phyloP scores from a whole-genome alignment of 768 basidiomycete species.

The Podaxis sp. region DNA sequence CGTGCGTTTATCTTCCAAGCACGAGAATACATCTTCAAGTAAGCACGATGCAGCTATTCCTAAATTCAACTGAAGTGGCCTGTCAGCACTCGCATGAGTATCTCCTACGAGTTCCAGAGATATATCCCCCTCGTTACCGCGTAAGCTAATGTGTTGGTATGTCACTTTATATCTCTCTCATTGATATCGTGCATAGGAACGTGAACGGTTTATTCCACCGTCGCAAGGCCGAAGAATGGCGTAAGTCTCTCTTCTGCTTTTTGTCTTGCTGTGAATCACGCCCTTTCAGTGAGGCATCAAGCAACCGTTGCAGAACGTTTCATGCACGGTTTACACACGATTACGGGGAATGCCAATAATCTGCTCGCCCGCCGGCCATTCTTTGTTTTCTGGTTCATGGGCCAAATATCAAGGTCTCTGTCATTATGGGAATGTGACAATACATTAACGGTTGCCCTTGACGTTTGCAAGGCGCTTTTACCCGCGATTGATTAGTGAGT shows the following conservation, averaged over 20 bases:
- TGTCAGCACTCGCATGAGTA: slow-evolving; percentile 62
- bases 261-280: slow-evolving; percentile 2
- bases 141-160: slow-evolving; percentile 32
- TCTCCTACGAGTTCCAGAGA: slow-evolving; percentile 67
- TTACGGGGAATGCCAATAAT: slow-evolving; percentile 54
- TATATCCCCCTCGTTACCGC: slow-evolving; percentile 57
- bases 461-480: slow-evolving; percentile 60
- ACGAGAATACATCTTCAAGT: slow-evolving; percentile 79
- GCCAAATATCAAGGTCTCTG: slow-evolving; percentile 62
- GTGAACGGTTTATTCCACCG: slow-evolving; percentile 47
- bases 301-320: slow-evolving; percentile 56
- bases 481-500: slow-evolving; percentile 56
- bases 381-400: slow-evolving; percentile 76
- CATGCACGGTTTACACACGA: slow-evolving; percentile 55
- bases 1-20: slow-evolving; percentile 67
- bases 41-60: slow-evolving; percentile 25
- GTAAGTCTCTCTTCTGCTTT: slow-evolving; percentile 39
- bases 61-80: slow-evolving; percentile 2
- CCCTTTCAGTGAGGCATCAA: slow-evolving; percentile 55
- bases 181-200: slow-evolving; percentile 23
- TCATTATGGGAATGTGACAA: slow-evolving; percentile 62
- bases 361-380: slow-evolving; percentile 58
- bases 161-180: not conserved
- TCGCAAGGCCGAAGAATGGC: slow-evolving; percentile 63
- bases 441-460: slow-evolving; percentile 55